phyloP scores from a whole-genome alignment of 2,329 filamentous ascomycete genomes.

The Salinomyces thailandicus region DNA sequence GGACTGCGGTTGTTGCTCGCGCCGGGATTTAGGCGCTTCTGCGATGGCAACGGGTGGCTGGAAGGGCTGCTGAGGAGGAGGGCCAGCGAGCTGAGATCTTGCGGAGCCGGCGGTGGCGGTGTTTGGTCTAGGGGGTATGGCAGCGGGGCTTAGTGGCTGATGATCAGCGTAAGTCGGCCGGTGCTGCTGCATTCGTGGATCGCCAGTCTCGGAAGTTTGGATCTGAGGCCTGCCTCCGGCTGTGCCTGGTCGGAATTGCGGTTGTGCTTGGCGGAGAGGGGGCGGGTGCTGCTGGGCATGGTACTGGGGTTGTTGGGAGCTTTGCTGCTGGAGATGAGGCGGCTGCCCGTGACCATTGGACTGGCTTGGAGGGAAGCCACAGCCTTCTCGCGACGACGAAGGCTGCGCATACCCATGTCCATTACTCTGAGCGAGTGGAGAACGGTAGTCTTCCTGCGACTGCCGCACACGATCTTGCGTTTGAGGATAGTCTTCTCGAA shows the following conservation, averaged over 20 bases:
- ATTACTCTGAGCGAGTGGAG: no score
- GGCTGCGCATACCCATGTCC: no score
- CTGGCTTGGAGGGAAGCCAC: no score
- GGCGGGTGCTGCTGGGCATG: background rate
- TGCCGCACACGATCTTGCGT: no score
- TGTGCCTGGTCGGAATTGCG: background rate
- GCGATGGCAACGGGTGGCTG: no score
- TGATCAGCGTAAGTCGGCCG: conserved; percentile 2
- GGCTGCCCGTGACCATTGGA: no score
- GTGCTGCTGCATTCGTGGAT: background rate
- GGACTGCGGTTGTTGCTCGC: background rate
- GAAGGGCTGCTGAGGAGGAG: no score
- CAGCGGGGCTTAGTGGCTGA: conserved; percentile 7
- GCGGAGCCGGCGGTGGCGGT: conserved; percentile 7
- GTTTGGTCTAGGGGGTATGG: conserved; percentile 2
- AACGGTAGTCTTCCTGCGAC: no score
- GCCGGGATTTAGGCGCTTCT: background rate
- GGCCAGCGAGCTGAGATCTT: background rate
- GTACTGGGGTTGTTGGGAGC: no score
- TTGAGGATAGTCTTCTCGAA: no score
- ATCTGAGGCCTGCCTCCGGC: background rate
- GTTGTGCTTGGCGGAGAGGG: background rate
- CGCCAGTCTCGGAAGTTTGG: background rate
- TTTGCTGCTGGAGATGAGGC: no score
- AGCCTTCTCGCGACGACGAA: no score